Conservation (phyloP, 75 land plant genomes). For the Chamaecyparis obtusa region DNA sequence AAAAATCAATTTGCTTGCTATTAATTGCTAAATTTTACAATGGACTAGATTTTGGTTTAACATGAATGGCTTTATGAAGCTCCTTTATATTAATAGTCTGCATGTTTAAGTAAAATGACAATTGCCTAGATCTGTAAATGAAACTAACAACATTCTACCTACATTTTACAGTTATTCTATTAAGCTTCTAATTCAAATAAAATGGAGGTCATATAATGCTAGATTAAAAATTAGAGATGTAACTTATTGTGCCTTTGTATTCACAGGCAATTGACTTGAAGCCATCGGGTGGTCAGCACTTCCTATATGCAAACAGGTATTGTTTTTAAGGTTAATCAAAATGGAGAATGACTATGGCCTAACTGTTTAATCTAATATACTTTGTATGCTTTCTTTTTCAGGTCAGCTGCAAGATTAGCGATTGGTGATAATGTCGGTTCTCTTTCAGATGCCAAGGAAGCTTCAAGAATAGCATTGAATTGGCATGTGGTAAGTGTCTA, state of each 20-base stretch:
- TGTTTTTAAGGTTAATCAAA: not conserved
- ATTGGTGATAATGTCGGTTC: constrained; percentile 54
- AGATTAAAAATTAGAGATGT: not conserved
- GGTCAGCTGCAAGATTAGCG: constrained; percentile 59
- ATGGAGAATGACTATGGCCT: not conserved
- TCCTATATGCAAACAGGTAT: constrained; percentile 64
- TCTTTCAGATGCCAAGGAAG: constrained; percentile 78
- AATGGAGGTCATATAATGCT: not conserved
- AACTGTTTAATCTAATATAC: not conserved
- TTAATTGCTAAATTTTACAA: not conserved
- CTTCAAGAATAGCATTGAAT: constrained; percentile 49
- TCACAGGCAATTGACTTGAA: constrained; percentile 78
- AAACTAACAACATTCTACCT: not conserved
- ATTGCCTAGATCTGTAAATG: not conserved
- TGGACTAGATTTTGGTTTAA: not conserved
- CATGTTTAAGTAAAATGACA: not conserved
- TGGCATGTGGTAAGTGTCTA: constrained; percentile 55
- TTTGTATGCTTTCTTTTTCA: constrained; percentile 17
- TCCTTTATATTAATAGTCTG: not conserved
- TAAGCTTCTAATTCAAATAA: not conserved
- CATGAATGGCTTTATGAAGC: not conserved
- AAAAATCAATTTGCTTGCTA: not conserved
- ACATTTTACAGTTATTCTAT: not conserved
- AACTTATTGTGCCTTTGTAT: not conserved
- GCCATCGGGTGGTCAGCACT: constrained; percentile 82